Evolutionary conservation across 1,139 yeast species (phyloP), one percentile per base, ranked within the genome.

Genomic region (Pneumocystis oryctolagi): DNA sequence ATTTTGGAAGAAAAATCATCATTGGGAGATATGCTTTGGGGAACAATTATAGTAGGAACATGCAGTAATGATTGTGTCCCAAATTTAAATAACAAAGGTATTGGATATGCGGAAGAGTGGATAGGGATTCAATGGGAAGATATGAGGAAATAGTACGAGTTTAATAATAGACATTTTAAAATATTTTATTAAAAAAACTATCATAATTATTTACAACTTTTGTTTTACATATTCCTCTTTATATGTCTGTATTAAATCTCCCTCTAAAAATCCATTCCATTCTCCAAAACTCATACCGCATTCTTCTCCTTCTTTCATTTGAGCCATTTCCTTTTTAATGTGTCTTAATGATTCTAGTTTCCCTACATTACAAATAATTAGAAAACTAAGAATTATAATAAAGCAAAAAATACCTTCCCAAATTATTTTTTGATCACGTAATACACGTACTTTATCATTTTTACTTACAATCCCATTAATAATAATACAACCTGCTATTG

Each of bases 51-150:
- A 42, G 87, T 90, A 2, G 89, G 86, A 58, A 87, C 97, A 0
- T 94, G 89, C 69, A 75, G 75, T 3, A 86, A 84, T 66, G 96
- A 92, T 72, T 80, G 76, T 66, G 76, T 82, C 16, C 89, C 94
- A 65, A 73, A 78, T 60, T 72, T 79, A 32, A 86, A 85, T 68
- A 79, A 76, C 1, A 77, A 70, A 65, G 81, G 83, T 59, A 92
- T 89, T 28, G 96, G 88, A 0, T 92, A 92, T 70, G 81, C 85
- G 1, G 89, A 87, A 71, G 98, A 92, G 73, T 87, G 86, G 85
- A 87, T 87, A 67, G 96, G 92, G 35, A 96, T 90, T 14, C 98
- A 92, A 74, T 92, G 97, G 97, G 98, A 92, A 73, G 72, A 70
- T 42, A 64, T 62, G 25, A 63, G 37, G n/a, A 56, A 35, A 57